Percentiles rank a stretch among this genome's conserved stretches.
phyloP scores from a whole-genome alignment of 2,329 filamentous ascomycete species.

The Botrytis squamosa region DNA sequence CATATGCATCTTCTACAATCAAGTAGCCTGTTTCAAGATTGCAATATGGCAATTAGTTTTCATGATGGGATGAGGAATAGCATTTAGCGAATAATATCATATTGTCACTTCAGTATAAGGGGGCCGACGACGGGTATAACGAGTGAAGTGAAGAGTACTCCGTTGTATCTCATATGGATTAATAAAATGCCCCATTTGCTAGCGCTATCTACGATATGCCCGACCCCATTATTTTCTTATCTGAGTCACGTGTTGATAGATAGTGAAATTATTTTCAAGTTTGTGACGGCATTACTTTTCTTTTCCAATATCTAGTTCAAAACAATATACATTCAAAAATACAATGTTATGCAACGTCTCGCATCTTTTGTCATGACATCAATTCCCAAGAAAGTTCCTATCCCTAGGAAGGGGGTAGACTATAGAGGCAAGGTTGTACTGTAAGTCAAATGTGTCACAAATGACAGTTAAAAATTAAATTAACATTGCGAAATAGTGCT shows the following conservation, averaged over 20 bases:
- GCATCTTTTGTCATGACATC: slow-evolving; percentile 58
- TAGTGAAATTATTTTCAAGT: slow-evolving; percentile 10
- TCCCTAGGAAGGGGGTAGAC: slow-evolving; percentile 85
- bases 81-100: not conserved
- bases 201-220: not conserved
- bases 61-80: not conserved
- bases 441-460: slow-evolving; percentile 6
- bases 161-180: not conserved
- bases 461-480: not conserved
- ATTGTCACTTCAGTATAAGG: not conserved
- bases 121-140: not conserved
- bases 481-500: slow-evolving; percentile 46
- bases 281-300: not conserved
- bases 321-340: not conserved
- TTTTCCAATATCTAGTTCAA: not conserved
- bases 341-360: slow-evolving; percentile 39
- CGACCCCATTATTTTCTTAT: not conserved
- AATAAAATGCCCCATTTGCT: not conserved
- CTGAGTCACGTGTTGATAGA: not conserved
- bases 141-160: not conserved
- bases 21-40: not conserved
- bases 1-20: not conserved
- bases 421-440: slow-evolving; percentile 93
- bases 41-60: not conserved
- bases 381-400: slow-evolving; percentile 68